These are phyloP conservation scores for Xanthoparmelia taractica DNA, from an alignment of 495 filamentous ascomycete species.

Conservation along the genomic window DNA sequence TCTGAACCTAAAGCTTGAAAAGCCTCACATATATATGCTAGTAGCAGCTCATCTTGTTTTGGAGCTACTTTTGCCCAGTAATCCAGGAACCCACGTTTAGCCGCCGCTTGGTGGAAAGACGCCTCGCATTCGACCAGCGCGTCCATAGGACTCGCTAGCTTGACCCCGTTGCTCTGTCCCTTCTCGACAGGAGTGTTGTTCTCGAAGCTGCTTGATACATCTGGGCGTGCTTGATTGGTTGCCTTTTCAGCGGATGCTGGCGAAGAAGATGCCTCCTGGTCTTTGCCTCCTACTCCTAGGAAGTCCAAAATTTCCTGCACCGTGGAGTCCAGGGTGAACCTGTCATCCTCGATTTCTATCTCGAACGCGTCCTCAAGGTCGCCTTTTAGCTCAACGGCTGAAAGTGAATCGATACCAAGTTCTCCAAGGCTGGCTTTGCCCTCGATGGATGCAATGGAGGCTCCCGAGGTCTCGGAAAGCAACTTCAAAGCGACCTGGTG, in stretches of 20 bases:
- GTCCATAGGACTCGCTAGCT: conserved; percentile 15
- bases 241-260: not conserved
- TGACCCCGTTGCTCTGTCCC: not conserved
- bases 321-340: conserved; percentile 14
- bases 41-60: conserved; percentile 28
- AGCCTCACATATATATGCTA: conserved; percentile 35
- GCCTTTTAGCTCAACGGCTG: conserved; percentile 22
- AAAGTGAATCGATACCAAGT: conserved; percentile 25
- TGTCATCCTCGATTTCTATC: conserved; percentile 21
- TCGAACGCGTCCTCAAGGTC: conserved; percentile 23
- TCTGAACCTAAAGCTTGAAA: conserved; percentile 32
- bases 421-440: conserved; percentile 15
- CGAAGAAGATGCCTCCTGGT: not conserved
- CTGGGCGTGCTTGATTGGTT: not conserved
- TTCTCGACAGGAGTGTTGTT: not conserved
- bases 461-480: conserved; percentile 21
- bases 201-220: not conserved
- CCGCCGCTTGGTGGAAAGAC: conserved; percentile 11
- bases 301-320: conserved; percentile 17
- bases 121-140: conserved; percentile 10
- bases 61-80: conserved; percentile 33
- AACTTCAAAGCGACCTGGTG: conserved; percentile 10
- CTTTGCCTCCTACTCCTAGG: conserved; percentile 9
- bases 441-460: conserved; percentile 13
- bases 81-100: conserved; percentile 15